These are phyloP conservation scores for Berberis vulgaris DNA, from an alignment of 164 flowering plant species.

Conservation along the genomic window DNA sequence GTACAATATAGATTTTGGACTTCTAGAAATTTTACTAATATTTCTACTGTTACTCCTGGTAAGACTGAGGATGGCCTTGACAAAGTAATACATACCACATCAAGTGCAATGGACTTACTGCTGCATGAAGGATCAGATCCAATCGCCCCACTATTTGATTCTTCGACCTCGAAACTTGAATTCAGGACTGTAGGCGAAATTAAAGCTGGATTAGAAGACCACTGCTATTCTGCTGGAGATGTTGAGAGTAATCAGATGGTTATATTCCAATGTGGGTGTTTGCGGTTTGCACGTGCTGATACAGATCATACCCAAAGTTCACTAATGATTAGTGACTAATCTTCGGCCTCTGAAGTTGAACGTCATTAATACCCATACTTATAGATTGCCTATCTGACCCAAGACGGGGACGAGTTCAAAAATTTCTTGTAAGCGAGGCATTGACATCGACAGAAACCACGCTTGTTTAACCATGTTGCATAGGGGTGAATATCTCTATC, in stretches of 20 bases:
- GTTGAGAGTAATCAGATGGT: conserved; percentile 16
- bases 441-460: too few relatives aligned
- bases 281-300: conserved; percentile 15
- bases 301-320: too few relatives aligned
- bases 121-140: conserved; percentile 19
- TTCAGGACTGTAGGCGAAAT: conserved; percentile 7
- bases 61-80: conserved; percentile 15
- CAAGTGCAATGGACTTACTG: conserved; percentile 11
- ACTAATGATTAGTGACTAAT: too few relatives aligned
- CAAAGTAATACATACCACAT: neutral
- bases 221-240: conserved; percentile 11
- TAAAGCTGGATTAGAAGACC: conserved; percentile 11
- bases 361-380: too few relatives aligned
- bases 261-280: conserved; percentile 11
- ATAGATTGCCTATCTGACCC: too few relatives aligned
- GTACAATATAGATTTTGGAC: conserved; percentile 69
- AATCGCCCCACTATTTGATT: conserved; percentile 13
- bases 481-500: too few relatives aligned
- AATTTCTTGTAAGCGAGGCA: too few relatives aligned
- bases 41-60: conserved; percentile 15
- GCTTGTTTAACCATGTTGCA: too few relatives aligned
- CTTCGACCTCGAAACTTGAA: conserved; percentile 20
- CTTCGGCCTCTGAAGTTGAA: too few relatives aligned
- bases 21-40: conserved; percentile 33
- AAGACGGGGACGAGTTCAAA: too few relatives aligned